Evolutionary conservation across 2,329 filamentous ascomycete species (phyloP).

Genomic region (Cordyceps javanica): DNA sequence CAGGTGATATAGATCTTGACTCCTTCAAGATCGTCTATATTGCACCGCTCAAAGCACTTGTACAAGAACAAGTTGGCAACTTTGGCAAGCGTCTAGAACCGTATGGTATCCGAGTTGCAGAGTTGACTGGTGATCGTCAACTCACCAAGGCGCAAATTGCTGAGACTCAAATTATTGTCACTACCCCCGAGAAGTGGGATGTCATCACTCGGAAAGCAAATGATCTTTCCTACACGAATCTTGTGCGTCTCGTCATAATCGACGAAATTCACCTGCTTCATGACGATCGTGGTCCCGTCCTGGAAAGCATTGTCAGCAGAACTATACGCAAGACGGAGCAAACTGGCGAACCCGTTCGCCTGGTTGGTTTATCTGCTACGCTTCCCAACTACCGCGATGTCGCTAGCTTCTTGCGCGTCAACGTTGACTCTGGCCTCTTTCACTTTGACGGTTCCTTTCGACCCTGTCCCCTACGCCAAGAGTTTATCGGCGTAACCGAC

Average conservation of each 20-base stretch:
- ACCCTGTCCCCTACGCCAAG: slow-evolving; percentile 90
- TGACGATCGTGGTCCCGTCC: slow-evolving; percentile 91
- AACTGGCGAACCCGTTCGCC: slow-evolving; percentile 84
- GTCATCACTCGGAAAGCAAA: slow-evolving; percentile 98
- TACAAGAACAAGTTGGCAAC: slow-evolving; percentile 97
- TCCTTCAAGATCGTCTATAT: slow-evolving; percentile 99
- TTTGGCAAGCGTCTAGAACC: slow-evolving; percentile 86
- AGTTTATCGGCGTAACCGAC: slow-evolving; percentile 95
- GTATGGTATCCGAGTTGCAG: slow-evolving; percentile 88
- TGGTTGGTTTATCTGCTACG: slow-evolving; percentile 89
- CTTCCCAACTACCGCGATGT: slow-evolving; percentile 96
- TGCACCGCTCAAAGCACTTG: slow-evolving; percentile 87
- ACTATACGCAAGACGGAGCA: slow-evolving; percentile 92
- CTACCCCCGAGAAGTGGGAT: slow-evolving; percentile 98
- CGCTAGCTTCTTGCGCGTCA: slow-evolving; percentile 87
- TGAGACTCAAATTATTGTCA: slow-evolving; percentile 96
- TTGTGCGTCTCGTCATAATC: slow-evolving; percentile 94
- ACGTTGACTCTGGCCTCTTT: slow-evolving; percentile 79
- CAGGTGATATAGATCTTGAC: slow-evolving; percentile 91
- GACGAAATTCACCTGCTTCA: slow-evolving; percentile 97
- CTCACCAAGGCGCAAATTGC: slow-evolving; percentile 98
- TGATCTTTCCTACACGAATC: slow-evolving; percentile 91
- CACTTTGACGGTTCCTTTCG: slow-evolving; percentile 94
- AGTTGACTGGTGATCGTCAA: slow-evolving; percentile 94
- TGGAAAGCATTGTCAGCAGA: slow-evolving; percentile 93